A percentile compares a stretch with the other conserved stretches of the same genome.
Evolutionary conservation across 257 asterid species (phyloP).

Genomic region (Solanum ahanhuiri): DNA sequence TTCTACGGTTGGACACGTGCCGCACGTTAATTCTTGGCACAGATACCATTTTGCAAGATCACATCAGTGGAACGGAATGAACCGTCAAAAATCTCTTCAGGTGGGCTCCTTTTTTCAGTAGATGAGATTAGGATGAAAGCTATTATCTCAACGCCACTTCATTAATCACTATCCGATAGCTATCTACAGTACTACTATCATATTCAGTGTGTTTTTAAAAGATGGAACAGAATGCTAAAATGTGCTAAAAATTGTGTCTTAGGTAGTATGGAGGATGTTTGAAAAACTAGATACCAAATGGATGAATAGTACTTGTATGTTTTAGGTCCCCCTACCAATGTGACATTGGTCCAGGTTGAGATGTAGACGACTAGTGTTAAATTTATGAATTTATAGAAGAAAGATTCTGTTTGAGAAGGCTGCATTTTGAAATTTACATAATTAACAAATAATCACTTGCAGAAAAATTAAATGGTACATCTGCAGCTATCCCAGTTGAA

Average conservation of each 20-base stretch:
- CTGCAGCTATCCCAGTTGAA: background rate
- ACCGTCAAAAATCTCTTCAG: no score
- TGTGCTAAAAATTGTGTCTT: background rate
- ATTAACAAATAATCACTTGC: background rate
- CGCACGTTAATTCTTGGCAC: background rate
- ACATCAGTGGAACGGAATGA: no score
- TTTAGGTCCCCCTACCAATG: background rate
- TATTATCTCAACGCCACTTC: no score
- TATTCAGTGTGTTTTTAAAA: no score
- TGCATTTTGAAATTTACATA: background rate
- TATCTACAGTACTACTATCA: background rate
- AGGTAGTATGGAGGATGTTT: background rate
- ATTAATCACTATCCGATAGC: background rate
- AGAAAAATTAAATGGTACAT: background rate
- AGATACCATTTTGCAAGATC: background rate
- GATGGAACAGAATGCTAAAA: background rate
- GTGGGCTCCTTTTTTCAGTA: no score
- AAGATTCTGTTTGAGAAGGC: background rate
- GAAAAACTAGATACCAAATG: background rate
- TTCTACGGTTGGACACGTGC: background rate
- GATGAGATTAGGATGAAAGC: no score
- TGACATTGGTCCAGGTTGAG: background rate
- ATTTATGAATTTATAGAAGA: background rate
- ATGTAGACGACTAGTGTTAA: background rate
- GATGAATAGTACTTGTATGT: background rate